Evolutionary conservation across 306 rosid species (phyloP), one percentile per base, ranked within the genome.

Genomic region (Nissolia schottii): DNA sequence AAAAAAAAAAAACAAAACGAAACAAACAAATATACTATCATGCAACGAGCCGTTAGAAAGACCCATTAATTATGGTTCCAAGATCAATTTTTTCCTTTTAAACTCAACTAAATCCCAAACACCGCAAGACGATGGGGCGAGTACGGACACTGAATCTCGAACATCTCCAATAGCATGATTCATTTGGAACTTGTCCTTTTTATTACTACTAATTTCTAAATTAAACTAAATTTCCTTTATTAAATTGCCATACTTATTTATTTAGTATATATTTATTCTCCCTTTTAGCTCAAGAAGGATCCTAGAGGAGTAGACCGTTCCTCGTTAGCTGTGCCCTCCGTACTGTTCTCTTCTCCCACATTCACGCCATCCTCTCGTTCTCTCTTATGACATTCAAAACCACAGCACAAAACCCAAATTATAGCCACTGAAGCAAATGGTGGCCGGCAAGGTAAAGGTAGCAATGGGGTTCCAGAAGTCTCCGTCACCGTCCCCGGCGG

Each of bases 401-500:
- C n/a, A 25, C 72, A 60, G 5, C 16, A 53, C 24, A 37, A 8
- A 37, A 37, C 13, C 13, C 43, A 37, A 37, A 37, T 34, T 11
- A 41, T 31, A 24, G 2, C 51, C 22, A 22, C 37, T 37, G 16
- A 48, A 20, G 58, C 1, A 72, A 10, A 91, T 91, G 99, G 97
- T 89, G 14, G 96, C 99, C 4, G 97, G 96, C 29, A 95, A 95
- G 75, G 90, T 95, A n/a, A 87, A 79, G 50, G 55, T 82, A 32
- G 96, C 96, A 48, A 95, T 95, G 96, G 99, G 99, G 23, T 62
- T 95, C 24, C 87, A 83, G 43, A 95, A 89, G 70, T 88, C 97
- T 0, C 92, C 97, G 12, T 78, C 91, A 13, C 80, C 85, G 19
- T n/a, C 82, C 10, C 16, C 75, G 25, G 19, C 76, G 24, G 34